Percentiles rank a stretch among this genome's conserved stretches.
Evolutionary conservation across 257 asterid species (phyloP).

Genomic region (Solanum chilense): DNA sequence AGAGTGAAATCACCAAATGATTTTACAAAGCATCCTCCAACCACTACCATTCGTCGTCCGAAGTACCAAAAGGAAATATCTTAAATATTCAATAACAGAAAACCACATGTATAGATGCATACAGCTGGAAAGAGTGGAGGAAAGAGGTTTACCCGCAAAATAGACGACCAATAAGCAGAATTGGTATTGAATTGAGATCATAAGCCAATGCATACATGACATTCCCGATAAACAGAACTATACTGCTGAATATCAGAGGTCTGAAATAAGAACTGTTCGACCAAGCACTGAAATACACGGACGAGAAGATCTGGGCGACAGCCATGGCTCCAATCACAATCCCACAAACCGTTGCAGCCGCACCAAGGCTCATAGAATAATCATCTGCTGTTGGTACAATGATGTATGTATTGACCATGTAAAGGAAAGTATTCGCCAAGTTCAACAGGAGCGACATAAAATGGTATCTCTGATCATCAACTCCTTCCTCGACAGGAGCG

Average conservation of each 20-base stretch:
- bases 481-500: conserved; percentile 43
- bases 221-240: conserved; percentile 67
- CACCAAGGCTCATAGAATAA: conserved; percentile 92
- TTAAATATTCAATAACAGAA: not conserved
- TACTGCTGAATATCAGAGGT: conserved; percentile 88
- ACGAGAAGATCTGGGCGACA: conserved; percentile 90
- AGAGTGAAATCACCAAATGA: not conserved
- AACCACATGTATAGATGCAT: not conserved
- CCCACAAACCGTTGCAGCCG: conserved; percentile 96
- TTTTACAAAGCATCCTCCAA: not conserved
- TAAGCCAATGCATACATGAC: conserved; percentile 80
- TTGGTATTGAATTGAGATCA: conserved; percentile 56
- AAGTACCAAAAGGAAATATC: not conserved
- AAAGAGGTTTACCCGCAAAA: conserved; percentile 65
- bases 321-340: conserved; percentile 96
- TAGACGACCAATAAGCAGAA: conserved; percentile 78
- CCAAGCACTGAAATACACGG: conserved; percentile 99
- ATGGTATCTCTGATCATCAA: conserved; percentile 68
- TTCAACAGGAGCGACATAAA: conserved; percentile 84
- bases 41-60: not conserved
- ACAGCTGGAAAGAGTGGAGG: not conserved
- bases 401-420: conserved; percentile 94
- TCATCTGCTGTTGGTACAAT: conserved; percentile 98
- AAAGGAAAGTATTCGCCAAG: conserved; percentile 89
- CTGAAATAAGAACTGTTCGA: conserved; percentile 84